Percentiles rank a stretch among this genome's conserved stretches.
These are phyloP conservation scores for Rosa chinensis DNA, from an alignment of 306 rosid species.

Conservation along the genomic window DNA sequence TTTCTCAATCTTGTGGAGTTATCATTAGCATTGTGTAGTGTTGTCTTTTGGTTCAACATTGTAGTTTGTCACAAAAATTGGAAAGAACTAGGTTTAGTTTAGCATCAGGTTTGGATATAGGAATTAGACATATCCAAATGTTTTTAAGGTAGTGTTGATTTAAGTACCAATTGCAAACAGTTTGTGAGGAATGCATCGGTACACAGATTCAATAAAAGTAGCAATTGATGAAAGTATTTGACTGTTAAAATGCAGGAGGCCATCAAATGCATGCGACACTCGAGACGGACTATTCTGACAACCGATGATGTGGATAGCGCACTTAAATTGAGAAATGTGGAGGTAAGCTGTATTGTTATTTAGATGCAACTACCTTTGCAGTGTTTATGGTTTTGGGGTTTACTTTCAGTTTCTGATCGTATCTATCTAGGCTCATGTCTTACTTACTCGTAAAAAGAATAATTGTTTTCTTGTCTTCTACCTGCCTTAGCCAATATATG, in stretches of 20 bases:
- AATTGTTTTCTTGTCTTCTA: background rate
- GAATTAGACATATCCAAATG: slow-evolving; percentile 3
- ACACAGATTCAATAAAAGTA: background rate
- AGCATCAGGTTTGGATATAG: background rate
- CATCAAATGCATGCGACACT: slow-evolving; percentile 92
- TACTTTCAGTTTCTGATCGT: slow-evolving; percentile 12
- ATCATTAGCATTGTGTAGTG: background rate
- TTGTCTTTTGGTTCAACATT: no score
- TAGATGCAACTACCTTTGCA: background rate
- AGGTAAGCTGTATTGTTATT: slow-evolving; percentile 45
- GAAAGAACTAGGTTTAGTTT: slow-evolving; percentile 7
- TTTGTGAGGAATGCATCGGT: background rate
- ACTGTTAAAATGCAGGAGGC: slow-evolving; percentile 64
- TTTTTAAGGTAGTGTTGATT: background rate
- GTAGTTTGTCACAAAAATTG: no score
- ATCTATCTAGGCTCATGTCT: background rate
- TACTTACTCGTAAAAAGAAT: background rate
- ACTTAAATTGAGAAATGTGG: slow-evolving; percentile 77
- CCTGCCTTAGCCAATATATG: slow-evolving; percentile 71
- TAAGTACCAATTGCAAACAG: background rate
- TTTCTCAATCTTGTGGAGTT: background rate
- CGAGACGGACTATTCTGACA: slow-evolving; percentile 63
- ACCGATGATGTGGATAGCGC: slow-evolving; percentile 84
- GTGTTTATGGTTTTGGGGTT: background rate
- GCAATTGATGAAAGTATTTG: background rate